These are phyloP conservation scores for Ilex paraguariensis DNA, from an alignment of 305 asterid species.

Conservation along the genomic window DNA sequence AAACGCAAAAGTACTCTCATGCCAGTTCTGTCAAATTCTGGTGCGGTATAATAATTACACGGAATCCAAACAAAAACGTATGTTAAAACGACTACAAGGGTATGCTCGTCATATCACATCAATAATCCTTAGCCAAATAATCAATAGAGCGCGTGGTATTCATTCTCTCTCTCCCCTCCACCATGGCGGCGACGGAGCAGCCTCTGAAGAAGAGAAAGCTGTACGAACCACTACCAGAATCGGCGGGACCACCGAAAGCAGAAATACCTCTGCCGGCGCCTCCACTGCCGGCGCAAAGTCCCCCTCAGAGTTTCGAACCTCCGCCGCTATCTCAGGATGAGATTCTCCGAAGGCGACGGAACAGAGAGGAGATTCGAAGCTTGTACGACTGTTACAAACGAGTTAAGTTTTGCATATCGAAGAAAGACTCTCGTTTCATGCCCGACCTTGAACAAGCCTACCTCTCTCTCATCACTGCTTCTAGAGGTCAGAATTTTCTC, in stretches of 20 bases:
- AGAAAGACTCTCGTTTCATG: constrained; percentile 35
- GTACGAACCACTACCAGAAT: constrained; percentile 45
- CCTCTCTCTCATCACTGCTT: constrained; percentile 63
- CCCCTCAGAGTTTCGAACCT: constrained; percentile 34
- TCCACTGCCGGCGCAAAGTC: constrained; percentile 32
- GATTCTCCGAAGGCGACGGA: constrained; percentile 55
- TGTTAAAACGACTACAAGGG: no score
- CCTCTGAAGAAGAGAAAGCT: constrained; percentile 86
- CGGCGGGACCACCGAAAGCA: constrained; percentile 32
- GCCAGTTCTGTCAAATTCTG: no score
- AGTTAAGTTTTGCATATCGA: constrained; percentile 44
- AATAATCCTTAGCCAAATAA: no score
- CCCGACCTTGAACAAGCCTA: constrained; percentile 68
- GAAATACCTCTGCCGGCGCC: constrained; percentile 31
- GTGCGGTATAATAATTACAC: no score
- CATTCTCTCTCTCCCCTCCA: constrained; percentile 6
- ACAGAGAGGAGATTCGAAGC: constrained; percentile 79
- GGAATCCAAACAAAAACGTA: no score
- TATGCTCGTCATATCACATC: no score
- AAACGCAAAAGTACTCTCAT: no score
- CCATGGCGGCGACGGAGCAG: constrained; percentile 85
- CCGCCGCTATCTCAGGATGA: constrained; percentile 61
- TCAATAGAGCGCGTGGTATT: no score
- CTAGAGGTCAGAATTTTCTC: constrained; percentile 50
- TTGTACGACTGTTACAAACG: constrained; percentile 64